Conservation (phyloP, 2,329 filamentous ascomycete genomes). For the Penicillium sumatraense region DNA sequence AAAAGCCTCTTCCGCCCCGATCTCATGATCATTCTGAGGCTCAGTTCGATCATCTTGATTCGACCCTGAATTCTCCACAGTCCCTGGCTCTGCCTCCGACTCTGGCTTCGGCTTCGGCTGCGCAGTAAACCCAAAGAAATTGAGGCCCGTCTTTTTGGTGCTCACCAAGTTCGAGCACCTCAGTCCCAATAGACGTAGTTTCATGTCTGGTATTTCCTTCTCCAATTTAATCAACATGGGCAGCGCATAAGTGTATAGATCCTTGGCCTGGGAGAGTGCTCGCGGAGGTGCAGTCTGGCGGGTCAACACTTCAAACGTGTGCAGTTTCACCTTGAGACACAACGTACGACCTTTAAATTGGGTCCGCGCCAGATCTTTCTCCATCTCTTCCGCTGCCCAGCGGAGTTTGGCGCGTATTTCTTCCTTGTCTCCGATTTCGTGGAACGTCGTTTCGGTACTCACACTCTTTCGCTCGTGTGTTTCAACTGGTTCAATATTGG, state of each 20-base stretch:
- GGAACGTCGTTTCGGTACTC: constrained; percentile 90
- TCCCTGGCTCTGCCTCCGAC: too few relatives aligned
- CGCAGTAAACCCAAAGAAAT: constrained; percentile 71
- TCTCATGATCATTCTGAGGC: constrained; percentile 62
- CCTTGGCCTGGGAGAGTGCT: constrained; percentile 73
- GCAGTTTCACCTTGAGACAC: constrained; percentile 88
- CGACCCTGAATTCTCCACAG: too few relatives aligned
- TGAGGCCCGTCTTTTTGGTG: constrained; percentile 77
- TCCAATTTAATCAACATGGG: constrained; percentile 85
- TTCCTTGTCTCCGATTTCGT: constrained; percentile 71
- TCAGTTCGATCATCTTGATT: neutral
- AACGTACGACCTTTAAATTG: constrained; percentile 89
- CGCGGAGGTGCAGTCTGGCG: constrained; percentile 77
- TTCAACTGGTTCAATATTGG: constrained; percentile 81
- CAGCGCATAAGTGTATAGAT: constrained; percentile 79
- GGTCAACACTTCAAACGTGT: constrained; percentile 90
- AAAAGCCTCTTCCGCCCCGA: constrained; percentile 70
- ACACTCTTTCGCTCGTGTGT: constrained; percentile 92
- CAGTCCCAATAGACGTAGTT: constrained; percentile 82
- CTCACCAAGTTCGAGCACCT: constrained; percentile 85
- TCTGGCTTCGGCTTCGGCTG: constrained; percentile 33
- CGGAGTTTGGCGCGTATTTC: constrained; percentile 77
- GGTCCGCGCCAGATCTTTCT: constrained; percentile 79
- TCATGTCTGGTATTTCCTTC: constrained; percentile 79
- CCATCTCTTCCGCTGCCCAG: constrained; percentile 81